These are phyloP conservation scores for Orbilia blumenaviensis DNA, from an alignment of 2,329 filamentous ascomycete genomes.

Conservation along the genomic window DNA sequence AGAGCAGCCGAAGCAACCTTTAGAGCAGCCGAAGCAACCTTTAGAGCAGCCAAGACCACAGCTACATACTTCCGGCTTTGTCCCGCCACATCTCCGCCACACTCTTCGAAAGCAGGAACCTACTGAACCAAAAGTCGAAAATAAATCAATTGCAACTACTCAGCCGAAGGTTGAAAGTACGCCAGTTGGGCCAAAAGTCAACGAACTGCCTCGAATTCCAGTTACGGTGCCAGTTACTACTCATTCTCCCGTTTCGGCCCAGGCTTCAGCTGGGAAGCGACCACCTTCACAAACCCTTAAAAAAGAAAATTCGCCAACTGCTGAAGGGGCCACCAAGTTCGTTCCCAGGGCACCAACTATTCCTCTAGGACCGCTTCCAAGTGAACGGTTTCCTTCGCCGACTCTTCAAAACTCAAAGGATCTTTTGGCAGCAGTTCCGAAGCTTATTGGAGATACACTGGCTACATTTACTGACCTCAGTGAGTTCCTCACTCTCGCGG, in stretches of 20 bases:
- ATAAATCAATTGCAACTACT: background rate
- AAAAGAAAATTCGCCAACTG: background rate
- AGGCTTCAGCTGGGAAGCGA: background rate
- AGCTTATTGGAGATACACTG: background rate
- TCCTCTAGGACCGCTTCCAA: background rate
- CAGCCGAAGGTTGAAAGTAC: background rate
- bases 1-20: background rate
- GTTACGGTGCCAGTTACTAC: background rate
- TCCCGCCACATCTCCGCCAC: slow-evolving; percentile 41
- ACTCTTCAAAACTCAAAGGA: background rate
- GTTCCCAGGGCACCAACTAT: background rate
- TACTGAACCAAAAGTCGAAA: background rate
- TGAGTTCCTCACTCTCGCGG: background rate
- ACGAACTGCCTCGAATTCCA: no score
- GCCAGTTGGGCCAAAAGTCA: background rate
- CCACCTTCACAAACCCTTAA: background rate
- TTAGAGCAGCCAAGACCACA: background rate
- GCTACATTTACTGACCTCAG: background rate
- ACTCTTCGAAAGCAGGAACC: background rate
- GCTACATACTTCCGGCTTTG: slow-evolving; percentile 2
- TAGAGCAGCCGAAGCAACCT: background rate
- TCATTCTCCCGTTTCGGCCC: background rate
- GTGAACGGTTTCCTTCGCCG: background rate
- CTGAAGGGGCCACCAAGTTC: background rate
- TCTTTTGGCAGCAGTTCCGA: background rate